Evolutionary conservation across 805 yeast species (phyloP), one percentile per base, ranked within the genome.

Genomic region (Wickerhamiella azymoides): DNA sequence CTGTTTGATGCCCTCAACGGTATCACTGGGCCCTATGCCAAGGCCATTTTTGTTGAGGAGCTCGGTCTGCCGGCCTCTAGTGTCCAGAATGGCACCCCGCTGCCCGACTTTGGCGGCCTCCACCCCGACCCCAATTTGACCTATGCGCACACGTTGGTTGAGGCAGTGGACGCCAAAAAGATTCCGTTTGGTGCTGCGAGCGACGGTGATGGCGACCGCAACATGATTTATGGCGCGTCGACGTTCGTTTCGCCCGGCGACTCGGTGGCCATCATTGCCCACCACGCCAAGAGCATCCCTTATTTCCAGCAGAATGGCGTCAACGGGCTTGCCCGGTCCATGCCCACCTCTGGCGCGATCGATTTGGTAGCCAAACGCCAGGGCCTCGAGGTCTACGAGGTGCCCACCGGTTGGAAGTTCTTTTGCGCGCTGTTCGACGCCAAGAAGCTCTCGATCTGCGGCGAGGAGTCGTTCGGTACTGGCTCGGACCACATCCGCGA

Each of bases 121-220:
- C 98, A 89, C 63, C 98, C 98, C 17, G 98, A 89, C 66, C 98
- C 98, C 53, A 89, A 89, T 67, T 73, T 89, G 63, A 88, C 96
- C 11, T 89, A 92, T 60, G 98, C 97, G 10, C 76, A 73, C 49
- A 77, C 94, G 16, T 71, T 89, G 52, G 98, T 89, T 17, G 80
- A 76, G 28, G 73, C 73, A 52, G 98, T 89, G n/a, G 96, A 92
- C 59, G 60, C 64, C 17, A 82, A 82, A 49, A 67, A 76, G 49
- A 83, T 88, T 53, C 83, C 89, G 7, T 89, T 89, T 62, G 98
- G 98, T 52, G 97, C 97, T 33, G 97, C 97, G 8, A 82, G 94
- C n/a, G 98, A 85, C 61, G 98, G 98, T 64, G 98, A 89, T 57
- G 98, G 98, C 63, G 98, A 89, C 62, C 78, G 98, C 68, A 89